These are phyloP conservation scores for Cyphellophora attinorum DNA, from an alignment of 2,329 filamentous ascomycete genomes.

Conservation along the genomic window DNA sequence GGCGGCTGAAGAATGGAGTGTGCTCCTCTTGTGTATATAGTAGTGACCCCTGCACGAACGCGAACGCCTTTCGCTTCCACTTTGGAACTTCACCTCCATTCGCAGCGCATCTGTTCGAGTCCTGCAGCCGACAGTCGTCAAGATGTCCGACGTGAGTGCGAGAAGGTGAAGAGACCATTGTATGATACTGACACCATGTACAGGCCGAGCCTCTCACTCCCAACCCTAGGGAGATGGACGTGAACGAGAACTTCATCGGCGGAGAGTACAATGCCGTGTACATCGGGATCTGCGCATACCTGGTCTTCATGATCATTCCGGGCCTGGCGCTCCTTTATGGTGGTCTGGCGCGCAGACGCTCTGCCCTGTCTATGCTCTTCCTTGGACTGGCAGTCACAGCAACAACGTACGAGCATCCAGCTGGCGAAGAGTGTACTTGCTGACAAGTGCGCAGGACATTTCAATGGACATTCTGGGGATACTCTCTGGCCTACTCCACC, in stretches of 20 bases:
- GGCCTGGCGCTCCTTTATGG: constrained; percentile 57
- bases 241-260: constrained; percentile 49
- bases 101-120: too few species aligned
- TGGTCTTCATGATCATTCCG: constrained; percentile 58
- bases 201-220: neutral
- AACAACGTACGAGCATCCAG: constrained; percentile 16
- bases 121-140: too few species aligned
- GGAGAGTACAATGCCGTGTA: constrained; percentile 54
- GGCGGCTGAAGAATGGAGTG: too few species aligned
- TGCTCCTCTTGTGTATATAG: too few species aligned
- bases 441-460: constrained; percentile 25
- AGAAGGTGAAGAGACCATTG: too few species aligned
- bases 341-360: constrained; percentile 54
- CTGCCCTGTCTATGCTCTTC: constrained; percentile 51
- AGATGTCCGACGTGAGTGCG: too few species aligned
- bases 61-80: too few species aligned
- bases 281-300: constrained; percentile 46
- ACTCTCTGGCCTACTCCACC: constrained; percentile 51
- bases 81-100: too few species aligned
- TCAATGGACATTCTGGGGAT: constrained; percentile 56
- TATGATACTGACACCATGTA: neutral
- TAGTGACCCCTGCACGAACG: too few species aligned
- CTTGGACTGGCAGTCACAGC: constrained; percentile 49
- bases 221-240: constrained; percentile 41
- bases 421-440: constrained; percentile 1